Base-by-base conservation (phyloP, 768 basidiomycete species). In the Boletus barrowsii region DNA sequence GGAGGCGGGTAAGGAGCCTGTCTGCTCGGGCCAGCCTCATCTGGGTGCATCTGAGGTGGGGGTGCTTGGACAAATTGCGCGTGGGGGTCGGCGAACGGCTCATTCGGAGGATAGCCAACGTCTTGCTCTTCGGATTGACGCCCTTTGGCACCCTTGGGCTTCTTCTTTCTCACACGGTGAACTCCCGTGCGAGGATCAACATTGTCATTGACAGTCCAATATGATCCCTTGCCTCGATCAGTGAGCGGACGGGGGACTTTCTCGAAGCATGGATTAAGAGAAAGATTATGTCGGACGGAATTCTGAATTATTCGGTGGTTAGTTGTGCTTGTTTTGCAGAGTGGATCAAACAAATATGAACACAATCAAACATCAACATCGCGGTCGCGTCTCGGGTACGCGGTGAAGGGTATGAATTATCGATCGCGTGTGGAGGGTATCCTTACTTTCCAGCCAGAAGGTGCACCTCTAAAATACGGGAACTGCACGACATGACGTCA, bases 191-290 rank as follows among this genome's bases (percentile, higher is more conserved):
- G 87, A 46, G 90, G 90, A 64, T 93, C 90, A 42, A 93, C 88
- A 62, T 88, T 88, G 63, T 93, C 90, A 63, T 93, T 91, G 57
- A 93, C 91, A 0, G 90, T 92, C 91, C 91, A 93, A 65, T 93
- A 93, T 0, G 89, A 92, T 20, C 91, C 91, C 65, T 93, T 93
- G 49, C 91, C 91, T 48, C 91, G 85, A 64, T 93, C 91, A 7
- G 91, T 93, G 60, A 93, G 81, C 13, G 91, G 91, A n/a, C 91
- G 87, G 3, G 91, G 86, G 5, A 93, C 88, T 71, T 93, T 93
- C 72, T 92, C 89, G 63, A 93, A 93, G 66, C 90, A 93, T 48
- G 91, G 90, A 61, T 93, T 93, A 56, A 93, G 78, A 7, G 91
- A 93, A 24, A 93, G 80, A 63, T 93, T 93, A 71, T 93, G 91